A percentile compares a stretch with the other conserved stretches of the same genome.
phyloP scores from a whole-genome alignment of 1,139 yeast species.

The Hyphopichia khmerensis region DNA sequence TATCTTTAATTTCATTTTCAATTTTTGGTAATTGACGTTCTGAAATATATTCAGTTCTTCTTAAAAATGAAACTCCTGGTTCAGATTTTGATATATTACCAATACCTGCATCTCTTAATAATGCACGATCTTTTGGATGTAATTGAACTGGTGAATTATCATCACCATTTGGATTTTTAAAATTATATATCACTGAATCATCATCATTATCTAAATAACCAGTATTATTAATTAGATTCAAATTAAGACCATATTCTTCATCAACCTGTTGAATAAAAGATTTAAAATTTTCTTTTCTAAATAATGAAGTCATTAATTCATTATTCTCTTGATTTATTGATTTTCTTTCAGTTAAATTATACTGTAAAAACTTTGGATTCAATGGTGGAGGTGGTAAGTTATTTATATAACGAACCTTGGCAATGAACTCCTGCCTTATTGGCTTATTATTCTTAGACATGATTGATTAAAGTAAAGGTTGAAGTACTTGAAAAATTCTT shows the following conservation, averaged over 20 bases:
- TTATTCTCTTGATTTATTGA: constrained; percentile 55
- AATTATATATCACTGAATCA: constrained; percentile 40
- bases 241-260: constrained; percentile 74
- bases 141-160: constrained; percentile 36
- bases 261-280: constrained; percentile 64
- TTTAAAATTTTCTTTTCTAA: constrained; percentile 72
- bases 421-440: constrained; percentile 81
- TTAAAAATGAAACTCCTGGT: constrained; percentile 75
- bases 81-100: constrained; percentile 49
- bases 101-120: constrained; percentile 76
- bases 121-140: constrained; percentile 73
- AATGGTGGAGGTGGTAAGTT: constrained; percentile 92
- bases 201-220: constrained; percentile 69
- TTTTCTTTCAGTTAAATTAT: constrained; percentile 38
- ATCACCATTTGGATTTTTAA: constrained; percentile 16
- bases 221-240: constrained; percentile 68
- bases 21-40: constrained; percentile 31
- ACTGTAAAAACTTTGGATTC: constrained; percentile 79
- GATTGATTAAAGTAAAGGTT: background rate
- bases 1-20: constrained; percentile 11
- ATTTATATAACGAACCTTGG: constrained; percentile 81
- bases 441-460: constrained; percentile 22
- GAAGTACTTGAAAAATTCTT: background rate
- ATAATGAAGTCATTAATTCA: constrained; percentile 67
- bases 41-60: constrained; percentile 91